Evolutionary conservation across 345 rosid species (phyloP).

Genomic region (Eucalyptus microcorys): DNA sequence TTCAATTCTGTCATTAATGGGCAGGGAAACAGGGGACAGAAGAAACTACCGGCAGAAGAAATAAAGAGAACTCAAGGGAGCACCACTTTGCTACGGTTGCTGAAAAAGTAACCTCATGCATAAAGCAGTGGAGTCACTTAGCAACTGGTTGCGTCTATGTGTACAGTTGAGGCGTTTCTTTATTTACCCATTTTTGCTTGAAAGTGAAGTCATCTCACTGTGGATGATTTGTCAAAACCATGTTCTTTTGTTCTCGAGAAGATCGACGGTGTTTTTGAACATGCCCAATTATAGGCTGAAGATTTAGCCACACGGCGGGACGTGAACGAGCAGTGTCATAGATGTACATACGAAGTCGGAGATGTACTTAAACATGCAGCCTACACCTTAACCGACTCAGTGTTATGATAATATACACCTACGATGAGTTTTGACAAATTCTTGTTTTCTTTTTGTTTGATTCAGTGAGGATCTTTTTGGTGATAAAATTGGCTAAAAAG

Average conservation of each 20-base stretch:
- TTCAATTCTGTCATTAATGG: background rate
- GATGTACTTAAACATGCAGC: background rate
- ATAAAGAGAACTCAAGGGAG: conserved; percentile 60
- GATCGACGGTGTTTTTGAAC: background rate
- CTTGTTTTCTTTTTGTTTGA: background rate
- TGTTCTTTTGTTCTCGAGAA: background rate
- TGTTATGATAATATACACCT: background rate
- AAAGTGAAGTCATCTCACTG: background rate
- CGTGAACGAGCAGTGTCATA: background rate
- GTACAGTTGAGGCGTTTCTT: background rate
- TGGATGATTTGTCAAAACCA: background rate
- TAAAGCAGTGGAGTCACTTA: background rate
- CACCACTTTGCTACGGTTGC: conserved; percentile 47
- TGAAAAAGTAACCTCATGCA: conserved; percentile 29
- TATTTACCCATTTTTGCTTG: background rate
- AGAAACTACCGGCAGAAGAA: conserved; percentile 18
- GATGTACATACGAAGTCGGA: background rate
- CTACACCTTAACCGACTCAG: background rate
- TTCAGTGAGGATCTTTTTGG: background rate
- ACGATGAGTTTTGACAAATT: background rate
- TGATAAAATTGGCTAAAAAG: background rate
- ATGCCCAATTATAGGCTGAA: background rate
- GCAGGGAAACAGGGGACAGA: conserved; percentile 51
- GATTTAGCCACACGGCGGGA: background rate
- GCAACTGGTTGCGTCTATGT: background rate